Base-by-base conservation (phyloP, 805 yeast genomes). In the Brettanomyces custersianus region DNA sequence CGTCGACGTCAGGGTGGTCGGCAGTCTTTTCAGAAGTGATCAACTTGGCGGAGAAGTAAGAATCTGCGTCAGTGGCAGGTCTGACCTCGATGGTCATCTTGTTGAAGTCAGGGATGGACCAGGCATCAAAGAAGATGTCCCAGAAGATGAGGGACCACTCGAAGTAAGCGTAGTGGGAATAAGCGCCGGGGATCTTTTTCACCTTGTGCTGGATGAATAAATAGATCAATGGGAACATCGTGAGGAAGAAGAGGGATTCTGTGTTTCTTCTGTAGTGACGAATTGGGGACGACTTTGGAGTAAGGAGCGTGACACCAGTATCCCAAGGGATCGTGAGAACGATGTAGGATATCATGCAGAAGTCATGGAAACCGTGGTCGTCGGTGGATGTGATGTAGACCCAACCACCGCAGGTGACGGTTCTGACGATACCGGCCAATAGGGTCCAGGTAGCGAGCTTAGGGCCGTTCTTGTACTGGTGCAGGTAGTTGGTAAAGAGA, bases 381-480 rank as follows among this genome's bases (percentile, higher is more conserved):
- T 92, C 98, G 1, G 96, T 86, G 5, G 95, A 83, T 2, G 98
- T 92, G 43, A 92, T 82, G 54, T 92, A 92, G 6, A 94, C 95
- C 96, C 97, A 92, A 10, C 97, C 97, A 52, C 98, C 98, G 53
- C 97, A 92, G 2, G 95, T 80, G 38, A 92, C 72, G 0, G 98
- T 92, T 59, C 98, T 75, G n/a, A 83, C 36, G 2, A 83, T 40
- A n/a, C 98, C 98, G 4, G 74, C 52, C 2, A 72, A 32, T n/a
- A 77, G 41, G 29, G 70, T 69, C 42, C 66, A 43, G 44, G 59
- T 52, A 10, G 74, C 63, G 36, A 62, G 40, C 40, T 55, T 44
- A 0, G 68, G 57, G 33, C 59, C 44, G 11, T 51, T 42, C 37
- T 45, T 61, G 58, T 60, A 59, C 41, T 67, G 57, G 43, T 74